Evolutionary conservation across 305 asterid genomes (phyloP), one percentile per base, ranked within the genome.

Genomic region (Withania somnifera): DNA sequence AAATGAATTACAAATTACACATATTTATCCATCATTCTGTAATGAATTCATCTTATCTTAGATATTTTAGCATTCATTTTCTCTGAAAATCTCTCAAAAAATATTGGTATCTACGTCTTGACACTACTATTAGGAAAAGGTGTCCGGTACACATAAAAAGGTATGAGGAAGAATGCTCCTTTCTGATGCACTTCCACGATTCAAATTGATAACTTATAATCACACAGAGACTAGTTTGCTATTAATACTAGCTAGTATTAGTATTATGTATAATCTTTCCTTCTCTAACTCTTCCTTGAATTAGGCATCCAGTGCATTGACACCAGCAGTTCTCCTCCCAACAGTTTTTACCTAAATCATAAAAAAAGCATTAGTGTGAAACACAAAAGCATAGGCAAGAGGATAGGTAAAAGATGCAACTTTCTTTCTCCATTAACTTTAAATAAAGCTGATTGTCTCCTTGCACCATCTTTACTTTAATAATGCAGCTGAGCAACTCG

Each of bases 351-450:
- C 24, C 8, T 15, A 64, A 32, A 32, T 64, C 75, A 14, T 2
- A 50, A 50, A 38, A 61, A 73, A 47, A 73, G 58, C 17, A 15
- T 4, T 47, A 73, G 61, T 22, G 61, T 14, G 42, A 47, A 73
- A 26, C 45, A 47, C 10, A 51, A 73, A 73, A 73, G 79, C 79
- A 73, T 73, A 47, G 45, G 3, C 61, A 47, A 47, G 79, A 42
- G 4, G 79, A 73, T 26, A 47, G 50, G 60, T 73, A 50, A 73
- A 47, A 73, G 61, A 15, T 73, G 13, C 26, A 28, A 0, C 60
- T 73, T 47, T 26, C 24, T 2, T 24, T 47, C 61, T 73, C 79
- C 79, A 24, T 47, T 26, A 47, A 73, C 79, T 73, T 73, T 47
- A 73, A 73, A 47, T 47, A 73, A 73, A 73, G 79, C 34, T 73